phyloP scores from a whole-genome alignment of 2,329 filamentous ascomycete genomes.

The Penicillium sp. region DNA sequence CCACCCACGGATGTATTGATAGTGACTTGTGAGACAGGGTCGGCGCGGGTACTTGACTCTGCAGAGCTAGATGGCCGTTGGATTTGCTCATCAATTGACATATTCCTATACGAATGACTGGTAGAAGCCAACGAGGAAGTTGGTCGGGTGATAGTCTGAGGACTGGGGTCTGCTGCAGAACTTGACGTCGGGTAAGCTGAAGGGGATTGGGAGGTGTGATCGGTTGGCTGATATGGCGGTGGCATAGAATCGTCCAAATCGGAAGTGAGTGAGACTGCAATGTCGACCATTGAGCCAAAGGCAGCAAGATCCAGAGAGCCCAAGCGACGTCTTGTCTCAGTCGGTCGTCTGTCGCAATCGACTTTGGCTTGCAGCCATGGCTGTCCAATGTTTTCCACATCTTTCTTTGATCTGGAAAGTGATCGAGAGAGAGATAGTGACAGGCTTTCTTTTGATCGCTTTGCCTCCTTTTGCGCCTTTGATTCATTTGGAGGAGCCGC shows the following conservation, averaged over 20 bases:
- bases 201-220: conserved; percentile 2
- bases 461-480: conserved; percentile 10
- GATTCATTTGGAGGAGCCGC: conserved; percentile 4
- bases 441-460: conserved; percentile 8
- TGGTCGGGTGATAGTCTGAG: neutral
- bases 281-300: conserved; percentile 29
- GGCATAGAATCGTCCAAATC: conserved; percentile 19
- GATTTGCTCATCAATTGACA: conserved; percentile 6
- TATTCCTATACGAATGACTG: conserved; percentile 5
- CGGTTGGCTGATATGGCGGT: conserved; percentile 15
- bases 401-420: conserved; percentile 25
- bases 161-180: conserved; percentile 2
- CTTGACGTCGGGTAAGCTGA: conserved; percentile 2
- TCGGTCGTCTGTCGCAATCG: conserved; percentile 11
- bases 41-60: conserved; percentile 2
- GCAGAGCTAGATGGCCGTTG: conserved; percentile 9
- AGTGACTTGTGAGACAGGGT: neutral
- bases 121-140: conserved; percentile 8
- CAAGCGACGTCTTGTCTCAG: conserved; percentile 16
- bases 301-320: conserved; percentile 28
- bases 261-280: conserved; percentile 23
- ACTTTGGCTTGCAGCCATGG: conserved; percentile 30
- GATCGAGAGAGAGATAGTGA: conserved; percentile 13
- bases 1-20: neutral
- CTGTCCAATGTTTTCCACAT: conserved; percentile 33